Base-by-base conservation (phyloP, 371 early-diverging fungal genomes). In the Mucor mucedo region DNA sequence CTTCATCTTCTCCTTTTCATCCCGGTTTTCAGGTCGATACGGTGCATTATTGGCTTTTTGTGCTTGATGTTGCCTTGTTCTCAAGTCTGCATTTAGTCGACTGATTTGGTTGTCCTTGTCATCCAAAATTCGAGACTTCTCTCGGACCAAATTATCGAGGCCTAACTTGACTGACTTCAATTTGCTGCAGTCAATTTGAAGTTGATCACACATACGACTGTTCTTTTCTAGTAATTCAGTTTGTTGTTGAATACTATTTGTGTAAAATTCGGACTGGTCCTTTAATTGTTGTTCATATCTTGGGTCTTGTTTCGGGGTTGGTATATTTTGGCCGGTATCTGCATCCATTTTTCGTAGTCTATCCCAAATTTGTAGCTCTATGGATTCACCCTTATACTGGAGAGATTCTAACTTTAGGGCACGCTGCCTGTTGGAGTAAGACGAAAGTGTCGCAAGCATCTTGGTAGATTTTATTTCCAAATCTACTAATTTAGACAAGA, bases 191-290 rank as follows among this genome's bases (percentile, higher is more conserved):
- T 76, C 68, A 2, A 58, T 28, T 38, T 70, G 58, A 4, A 76
- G 41, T 16, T 62, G 58, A 13, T 71, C 59, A 4, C 56, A 47
- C 21, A 55, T 53, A 9, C 58, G 47, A 4, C 30, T 58, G 0
- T 65, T 63, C 63, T 69, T 63, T 38, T 70, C 65, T 14, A 80
- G 39, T 5, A 64, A 52, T 1, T 62, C 61, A 7, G 56, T 52
- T 53, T 77, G 80, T 42, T 75, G 70, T 13, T 75, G 59, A 9
- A 80, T 49, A 28, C 74, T 62, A 13, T 63, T 60, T 47, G 71
- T 69, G 53, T 66, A 77, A 39, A 68, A 67, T 42, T 69, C 53
- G 4, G 64, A 59, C 52, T 71, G 72, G 7, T 73, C 75, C 27
- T 74, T 67, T 58, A 80, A 14, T 42, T 68, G 71, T 39, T 74